phyloP scores from a whole-genome alignment of 2,329 filamentous ascomycete genomes.

The Beauveria varroae region DNA sequence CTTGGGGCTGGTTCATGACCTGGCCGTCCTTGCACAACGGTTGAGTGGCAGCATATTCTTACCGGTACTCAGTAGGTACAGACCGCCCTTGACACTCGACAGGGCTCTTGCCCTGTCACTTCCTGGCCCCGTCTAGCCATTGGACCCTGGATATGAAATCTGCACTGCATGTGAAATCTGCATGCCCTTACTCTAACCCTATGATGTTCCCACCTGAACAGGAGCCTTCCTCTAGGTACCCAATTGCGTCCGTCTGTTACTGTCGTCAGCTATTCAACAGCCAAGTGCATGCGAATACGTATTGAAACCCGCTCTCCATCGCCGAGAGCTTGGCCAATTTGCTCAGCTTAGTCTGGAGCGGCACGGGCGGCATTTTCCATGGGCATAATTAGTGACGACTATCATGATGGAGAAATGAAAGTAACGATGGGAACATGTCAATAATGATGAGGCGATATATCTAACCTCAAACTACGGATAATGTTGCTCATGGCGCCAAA shows the following conservation, averaged over 20 bases:
- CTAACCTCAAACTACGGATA: too few relatives aligned
- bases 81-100: background rate
- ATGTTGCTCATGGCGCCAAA: background rate
- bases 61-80: too few relatives aligned
- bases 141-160: background rate
- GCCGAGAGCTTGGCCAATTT: conserved; percentile 1
- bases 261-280: background rate
- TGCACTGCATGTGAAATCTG: background rate
- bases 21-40: background rate
- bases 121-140: background rate
- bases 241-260: conserved; percentile 1
- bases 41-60: background rate
- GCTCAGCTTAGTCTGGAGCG: background rate
- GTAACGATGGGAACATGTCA: background rate
- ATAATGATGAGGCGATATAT: too few relatives aligned
- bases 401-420: background rate
- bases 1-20: background rate
- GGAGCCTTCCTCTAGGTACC: background rate
- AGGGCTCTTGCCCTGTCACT: background rate
- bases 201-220: background rate
- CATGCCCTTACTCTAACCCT: background rate
- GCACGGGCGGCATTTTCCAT: background rate
- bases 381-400: background rate
- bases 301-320: background rate
- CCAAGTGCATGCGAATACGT: background rate